Base-by-base conservation (phyloP, 2,329 filamentous ascomycete species). In the Calonectria pseudoreteaudii region DNA sequence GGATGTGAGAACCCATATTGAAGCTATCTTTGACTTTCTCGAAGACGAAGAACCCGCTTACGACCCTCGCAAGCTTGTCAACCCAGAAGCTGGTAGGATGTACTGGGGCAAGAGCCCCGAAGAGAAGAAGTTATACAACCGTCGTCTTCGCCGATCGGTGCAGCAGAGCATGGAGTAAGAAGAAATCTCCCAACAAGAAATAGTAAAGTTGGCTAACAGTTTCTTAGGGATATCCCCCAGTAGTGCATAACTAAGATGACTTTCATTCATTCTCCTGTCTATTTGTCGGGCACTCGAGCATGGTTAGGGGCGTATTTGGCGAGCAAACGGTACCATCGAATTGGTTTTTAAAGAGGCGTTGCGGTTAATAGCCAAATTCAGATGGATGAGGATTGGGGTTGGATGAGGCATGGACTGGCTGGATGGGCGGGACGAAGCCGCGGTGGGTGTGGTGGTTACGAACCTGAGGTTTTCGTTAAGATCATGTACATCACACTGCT, bases 21-120 rank as follows among this genome's bases (percentile, higher is more conserved):
- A 97, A 70, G 94, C 93, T 6, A 93, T 98, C 70, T 91, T 98
- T 75, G 89, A 90, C 9, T 90, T 93, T 0, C 88, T 98, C n/a
- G 95, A 98, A 81, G 96, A 98, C 70, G 95, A 97, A 74, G 90
- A 92, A 2, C 95, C 96, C 0, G 93, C 94, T 0, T 98, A 98
- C 81, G 97, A 99, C 82, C 97, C 97, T 0, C 91, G 96, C 58
- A 96, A 94, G 14, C 90, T 95, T 38, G 95, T 98, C 47, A 93
- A 98, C 76, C 94, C 93, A 0, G 96, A 98, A 80, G 95, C 96
- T 2, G 93, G 94, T 50, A 94, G 93, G 83, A 87, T 98, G 58
- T 97, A 93, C 82, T 99, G 97, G 96, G 95, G 95, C 4, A 89
- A 89, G 5, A 85, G 90, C 0, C 73, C 82, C 3, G 93, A 95